Percentiles rank a stretch among this genome's conserved stretches.
These are phyloP conservation scores for Suillus clintonianus DNA, from an alignment of 768 basidiomycete species.

Conservation along the genomic window DNA sequence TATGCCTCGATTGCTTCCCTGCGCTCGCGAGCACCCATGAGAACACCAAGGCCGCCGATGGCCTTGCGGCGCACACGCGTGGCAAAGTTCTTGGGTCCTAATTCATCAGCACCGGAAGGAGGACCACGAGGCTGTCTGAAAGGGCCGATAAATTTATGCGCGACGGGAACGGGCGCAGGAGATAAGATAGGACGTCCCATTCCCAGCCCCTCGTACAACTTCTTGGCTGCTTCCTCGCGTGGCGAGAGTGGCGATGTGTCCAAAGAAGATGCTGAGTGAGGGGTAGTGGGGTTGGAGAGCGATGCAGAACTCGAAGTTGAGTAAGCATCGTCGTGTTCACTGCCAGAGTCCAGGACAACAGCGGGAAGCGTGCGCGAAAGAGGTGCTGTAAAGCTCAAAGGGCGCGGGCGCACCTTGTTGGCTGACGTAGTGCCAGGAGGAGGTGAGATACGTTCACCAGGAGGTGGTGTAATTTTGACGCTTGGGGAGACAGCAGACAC, in stretches of 20 bases:
- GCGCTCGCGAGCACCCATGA: slow-evolving; percentile 81
- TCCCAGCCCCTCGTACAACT: slow-evolving; percentile 87
- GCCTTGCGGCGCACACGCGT: slow-evolving; percentile 83
- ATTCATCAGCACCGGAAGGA: slow-evolving; percentile 82
- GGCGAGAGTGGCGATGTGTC: slow-evolving; percentile 65
- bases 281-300: slow-evolving; percentile 75
- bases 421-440: slow-evolving; percentile 38
- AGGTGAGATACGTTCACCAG: slow-evolving; percentile 58
- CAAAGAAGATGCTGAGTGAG: slow-evolving; percentile 65
- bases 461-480: slow-evolving; percentile 75
- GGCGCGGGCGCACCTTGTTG: slow-evolving; percentile 59
- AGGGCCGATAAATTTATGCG: slow-evolving; percentile 47
- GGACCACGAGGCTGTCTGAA: slow-evolving; percentile 87
- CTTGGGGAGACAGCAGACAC: slow-evolving; percentile 55
- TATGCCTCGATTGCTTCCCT: slow-evolving; percentile 74
- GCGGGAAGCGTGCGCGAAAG: slow-evolving; percentile 47
- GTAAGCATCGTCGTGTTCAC: slow-evolving; percentile 54
- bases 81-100: slow-evolving; percentile 88
- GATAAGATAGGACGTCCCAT: slow-evolving; percentile 66
- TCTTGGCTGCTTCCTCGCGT: slow-evolving; percentile 86
- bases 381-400: slow-evolving; percentile 59
- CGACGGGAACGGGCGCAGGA: slow-evolving; percentile 20
- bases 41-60: slow-evolving; percentile 75
- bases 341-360: slow-evolving; percentile 58
- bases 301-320: slow-evolving; percentile 63